Conservation (phyloP, 2,329 filamentous ascomycete species). For the Cercospora beticola region DNA sequence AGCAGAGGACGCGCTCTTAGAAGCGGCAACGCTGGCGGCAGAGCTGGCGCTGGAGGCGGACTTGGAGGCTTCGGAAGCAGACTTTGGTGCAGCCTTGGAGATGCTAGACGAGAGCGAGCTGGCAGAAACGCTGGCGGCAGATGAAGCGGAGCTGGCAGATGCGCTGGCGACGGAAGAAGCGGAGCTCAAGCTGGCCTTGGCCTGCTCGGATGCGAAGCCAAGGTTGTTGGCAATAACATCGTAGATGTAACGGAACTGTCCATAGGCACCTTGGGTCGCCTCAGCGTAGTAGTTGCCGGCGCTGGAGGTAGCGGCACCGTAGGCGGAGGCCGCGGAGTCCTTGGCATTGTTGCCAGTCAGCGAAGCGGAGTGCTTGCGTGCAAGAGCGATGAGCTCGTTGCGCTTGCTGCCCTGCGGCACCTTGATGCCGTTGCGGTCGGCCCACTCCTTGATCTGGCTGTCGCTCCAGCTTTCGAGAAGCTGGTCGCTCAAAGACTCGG, state of each 20-base stretch:
- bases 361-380: constrained; percentile 79
- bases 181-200: constrained; percentile 39
- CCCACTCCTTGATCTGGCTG: constrained; percentile 84
- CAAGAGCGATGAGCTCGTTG: constrained; percentile 85
- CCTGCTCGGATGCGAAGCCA: constrained; percentile 45
- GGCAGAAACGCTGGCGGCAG: constrained; percentile 35
- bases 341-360: constrained; percentile 59
- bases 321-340: constrained; percentile 39
- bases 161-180: constrained; percentile 31
- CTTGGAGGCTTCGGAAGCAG: constrained; percentile 29
- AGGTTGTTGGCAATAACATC: constrained; percentile 48
- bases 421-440: constrained; percentile 83
- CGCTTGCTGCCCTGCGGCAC: constrained; percentile 89
- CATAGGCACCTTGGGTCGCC: constrained; percentile 65
- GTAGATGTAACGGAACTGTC: constrained; percentile 38
- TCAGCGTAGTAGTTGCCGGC: constrained; percentile 74
- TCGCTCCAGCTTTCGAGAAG: constrained; percentile 90
- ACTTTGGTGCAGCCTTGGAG: constrained; percentile 35
- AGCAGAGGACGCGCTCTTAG: constrained; percentile 33
- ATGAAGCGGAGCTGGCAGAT: constrained; percentile 27
- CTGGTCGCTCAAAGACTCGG: constrained; percentile 74
- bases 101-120: constrained; percentile 36
- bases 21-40: constrained; percentile 34
- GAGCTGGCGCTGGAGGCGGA: constrained; percentile 36
- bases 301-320: constrained; percentile 48